A percentile compares a stretch with the other conserved stretches of the same genome.
These are phyloP conservation scores for Leptoxyphium fumago DNA, from an alignment of 2,329 filamentous ascomycete species.

Conservation along the genomic window DNA sequence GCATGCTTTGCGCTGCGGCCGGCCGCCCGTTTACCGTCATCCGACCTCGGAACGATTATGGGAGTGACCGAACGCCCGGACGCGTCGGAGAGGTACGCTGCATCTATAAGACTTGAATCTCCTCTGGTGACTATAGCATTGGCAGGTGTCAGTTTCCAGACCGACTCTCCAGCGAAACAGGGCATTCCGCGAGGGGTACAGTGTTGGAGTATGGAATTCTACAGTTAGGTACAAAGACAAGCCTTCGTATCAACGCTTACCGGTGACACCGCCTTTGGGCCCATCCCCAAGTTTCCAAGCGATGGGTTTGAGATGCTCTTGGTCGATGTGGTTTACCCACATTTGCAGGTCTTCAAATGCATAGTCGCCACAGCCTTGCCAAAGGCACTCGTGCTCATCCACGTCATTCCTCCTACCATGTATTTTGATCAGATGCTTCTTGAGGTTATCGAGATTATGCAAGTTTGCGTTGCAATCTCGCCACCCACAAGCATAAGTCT, in stretches of 20 bases:
- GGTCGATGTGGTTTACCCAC: constrained; percentile 38
- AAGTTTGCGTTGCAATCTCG: constrained; percentile 40
- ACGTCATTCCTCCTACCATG: constrained; percentile 29
- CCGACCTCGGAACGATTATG: constrained; percentile 10
- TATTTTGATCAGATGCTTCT: constrained; percentile 43
- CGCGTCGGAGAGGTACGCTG: constrained; percentile 34
- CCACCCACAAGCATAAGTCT: constrained; percentile 45
- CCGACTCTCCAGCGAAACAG: too few relatives aligned
- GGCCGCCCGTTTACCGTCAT: constrained; percentile 1
- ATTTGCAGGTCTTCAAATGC: constrained; percentile 24
- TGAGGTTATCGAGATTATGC: constrained; percentile 46
- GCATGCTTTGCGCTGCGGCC: constrained; percentile 5
- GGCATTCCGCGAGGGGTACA: too few relatives aligned
- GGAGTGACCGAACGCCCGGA: constrained; percentile 35
- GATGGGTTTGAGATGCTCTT: constrained; percentile 36
- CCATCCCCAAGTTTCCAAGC: constrained; percentile 48
- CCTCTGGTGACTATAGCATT: not conserved
- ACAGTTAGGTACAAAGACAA: too few relatives aligned
- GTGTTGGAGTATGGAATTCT: too few relatives aligned
- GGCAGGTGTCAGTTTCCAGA: too few relatives aligned
- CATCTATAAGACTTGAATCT: constrained; percentile 5
- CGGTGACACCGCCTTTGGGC: constrained; percentile 37
- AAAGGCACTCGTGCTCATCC: constrained; percentile 30
- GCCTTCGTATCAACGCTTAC: constrained; percentile 29
- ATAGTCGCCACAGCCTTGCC: constrained; percentile 26